Evolutionary conservation across 2,329 filamentous ascomycete genomes (phyloP).

Genomic region (Trichoderma semiorbis): DNA sequence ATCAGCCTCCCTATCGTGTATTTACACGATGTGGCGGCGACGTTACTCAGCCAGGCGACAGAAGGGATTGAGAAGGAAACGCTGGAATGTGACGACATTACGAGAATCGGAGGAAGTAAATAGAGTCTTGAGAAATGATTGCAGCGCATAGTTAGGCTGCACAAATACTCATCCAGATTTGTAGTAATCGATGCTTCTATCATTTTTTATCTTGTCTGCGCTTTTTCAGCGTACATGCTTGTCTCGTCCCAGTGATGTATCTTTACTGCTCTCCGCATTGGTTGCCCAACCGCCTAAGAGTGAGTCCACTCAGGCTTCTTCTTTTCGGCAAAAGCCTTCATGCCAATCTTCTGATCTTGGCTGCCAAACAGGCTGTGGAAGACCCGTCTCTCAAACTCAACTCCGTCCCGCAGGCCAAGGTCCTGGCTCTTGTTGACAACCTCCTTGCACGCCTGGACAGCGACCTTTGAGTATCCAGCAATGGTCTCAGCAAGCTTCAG

Average conservation of each 20-base stretch:
- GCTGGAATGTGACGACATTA: slow-evolving; percentile 6
- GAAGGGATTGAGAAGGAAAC: slow-evolving; percentile 15
- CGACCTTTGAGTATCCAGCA: slow-evolving; percentile 80
- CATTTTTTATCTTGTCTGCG: neutral
- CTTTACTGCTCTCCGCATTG: neutral
- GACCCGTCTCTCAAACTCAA: slow-evolving; percentile 89
- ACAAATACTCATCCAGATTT: neutral
- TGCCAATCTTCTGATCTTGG: slow-evolving; percentile 93
- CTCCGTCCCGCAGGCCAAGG: slow-evolving; percentile 77
- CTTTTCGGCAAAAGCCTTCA: slow-evolving; percentile 96
- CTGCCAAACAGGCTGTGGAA: slow-evolving; percentile 94
- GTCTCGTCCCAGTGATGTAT: neutral
- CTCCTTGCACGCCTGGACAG: slow-evolving; percentile 88
- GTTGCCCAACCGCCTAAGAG: slow-evolving; percentile 47
- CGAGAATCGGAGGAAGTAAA: slow-evolving; percentile 10
- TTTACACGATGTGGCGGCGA: slow-evolving; percentile 1
- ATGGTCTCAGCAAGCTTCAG: slow-evolving; percentile 85
- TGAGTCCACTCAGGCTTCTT: slow-evolving; percentile 88
- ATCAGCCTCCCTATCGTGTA: slow-evolving; percentile 1
- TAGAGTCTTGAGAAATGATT: neutral
- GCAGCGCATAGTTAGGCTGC: neutral
- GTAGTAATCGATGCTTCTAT: neutral
- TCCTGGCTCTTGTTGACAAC: slow-evolving; percentile 99
- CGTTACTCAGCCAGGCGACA: slow-evolving; percentile 5
- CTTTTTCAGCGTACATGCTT: neutral